Percentiles rank a stretch among this genome's conserved stretches.
phyloP scores from a whole-genome alignment of 805 yeast species.

The Danielia reshetovae region DNA sequence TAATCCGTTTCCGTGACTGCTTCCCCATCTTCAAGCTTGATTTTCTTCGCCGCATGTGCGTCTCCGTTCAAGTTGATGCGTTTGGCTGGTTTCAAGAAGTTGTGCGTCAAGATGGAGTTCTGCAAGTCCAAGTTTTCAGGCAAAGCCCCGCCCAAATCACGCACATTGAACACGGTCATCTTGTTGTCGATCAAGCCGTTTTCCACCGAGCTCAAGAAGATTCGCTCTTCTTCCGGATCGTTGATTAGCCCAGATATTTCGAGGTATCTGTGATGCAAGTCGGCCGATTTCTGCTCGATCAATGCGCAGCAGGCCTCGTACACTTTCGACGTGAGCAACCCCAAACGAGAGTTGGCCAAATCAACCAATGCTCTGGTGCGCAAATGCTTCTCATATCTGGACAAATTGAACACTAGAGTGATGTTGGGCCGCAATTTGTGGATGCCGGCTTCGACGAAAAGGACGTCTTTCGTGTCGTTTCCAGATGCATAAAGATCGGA shows the following conservation, averaged over 20 bases:
- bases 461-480: constrained; percentile 21
- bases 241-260: constrained; percentile 47
- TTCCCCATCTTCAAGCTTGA: constrained; percentile 35
- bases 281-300: constrained; percentile 56
- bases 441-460: constrained; percentile 26
- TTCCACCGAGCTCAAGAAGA: constrained; percentile 26
- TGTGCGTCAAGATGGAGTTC: constrained; percentile 42
- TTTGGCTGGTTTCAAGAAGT: constrained; percentile 34
- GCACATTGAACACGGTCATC: constrained; percentile 32
- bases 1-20: constrained; percentile 7
- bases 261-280: constrained; percentile 35
- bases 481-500: constrained; percentile 32
- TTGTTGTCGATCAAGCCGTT: constrained; percentile 31
- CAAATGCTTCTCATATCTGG: constrained; percentile 62
- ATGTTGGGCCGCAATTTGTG: constrained; percentile 46
- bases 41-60: constrained; percentile 24
- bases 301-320: constrained; percentile 54
- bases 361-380: constrained; percentile 62
- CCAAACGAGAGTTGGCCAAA: constrained; percentile 64
- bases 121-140: constrained; percentile 42
- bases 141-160: constrained; percentile 31
- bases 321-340: constrained; percentile 60
- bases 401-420: constrained; percentile 58
- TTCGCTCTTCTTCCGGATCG: constrained; percentile 42
- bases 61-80: constrained; percentile 6